Percentiles rank a stretch among this genome's conserved stretches.
phyloP scores from a whole-genome alignment of 768 basidiomycete genomes.

The Rhizopogon vinicolor region DNA sequence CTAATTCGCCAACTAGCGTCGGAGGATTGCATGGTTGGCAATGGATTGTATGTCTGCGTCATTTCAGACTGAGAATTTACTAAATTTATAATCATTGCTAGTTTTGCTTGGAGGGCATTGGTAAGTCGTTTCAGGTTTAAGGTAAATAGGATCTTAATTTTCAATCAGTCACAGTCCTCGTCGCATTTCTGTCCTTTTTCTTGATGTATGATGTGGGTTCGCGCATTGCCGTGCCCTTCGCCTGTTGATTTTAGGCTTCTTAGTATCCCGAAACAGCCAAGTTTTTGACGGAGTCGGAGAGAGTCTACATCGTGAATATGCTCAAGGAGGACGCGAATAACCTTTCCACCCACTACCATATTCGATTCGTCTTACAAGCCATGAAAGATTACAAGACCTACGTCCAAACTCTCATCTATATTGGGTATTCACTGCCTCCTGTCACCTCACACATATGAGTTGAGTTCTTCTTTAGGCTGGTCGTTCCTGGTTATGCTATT shows the following conservation, averaged over 20 bases:
- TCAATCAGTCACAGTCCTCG: slow-evolving; percentile 13
- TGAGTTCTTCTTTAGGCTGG: slow-evolving; percentile 22
- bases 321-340: slow-evolving; percentile 41
- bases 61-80: background rate
- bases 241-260: background rate
- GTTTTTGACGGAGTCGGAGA: slow-evolving; percentile 46
- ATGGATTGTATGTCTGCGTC: slow-evolving; percentile 24
- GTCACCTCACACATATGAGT: background rate
- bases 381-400: slow-evolving; percentile 40
- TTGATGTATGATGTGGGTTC: slow-evolving; percentile 46
- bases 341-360: slow-evolving; percentile 40
- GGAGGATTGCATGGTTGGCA: slow-evolving; percentile 32
- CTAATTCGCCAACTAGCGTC: slow-evolving; percentile 1
- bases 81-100: slow-evolving; percentile 1
- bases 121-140: slow-evolving; percentile 7
- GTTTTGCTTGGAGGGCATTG: slow-evolving; percentile 28
- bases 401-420: slow-evolving; percentile 31
- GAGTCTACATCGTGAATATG: slow-evolving; percentile 31
- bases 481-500: slow-evolving; percentile 44
- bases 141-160: background rate
- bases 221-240: background rate
- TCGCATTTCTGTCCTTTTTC: slow-evolving; percentile 33
- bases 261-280: slow-evolving; percentile 55
- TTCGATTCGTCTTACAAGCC: slow-evolving; percentile 44
- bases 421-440: slow-evolving; percentile 28